Percentiles rank a stretch among this genome's conserved stretches.
phyloP scores from a whole-genome alignment of 2,329 filamentous ascomycete genomes.

The Cytospora chrysosperma region DNA sequence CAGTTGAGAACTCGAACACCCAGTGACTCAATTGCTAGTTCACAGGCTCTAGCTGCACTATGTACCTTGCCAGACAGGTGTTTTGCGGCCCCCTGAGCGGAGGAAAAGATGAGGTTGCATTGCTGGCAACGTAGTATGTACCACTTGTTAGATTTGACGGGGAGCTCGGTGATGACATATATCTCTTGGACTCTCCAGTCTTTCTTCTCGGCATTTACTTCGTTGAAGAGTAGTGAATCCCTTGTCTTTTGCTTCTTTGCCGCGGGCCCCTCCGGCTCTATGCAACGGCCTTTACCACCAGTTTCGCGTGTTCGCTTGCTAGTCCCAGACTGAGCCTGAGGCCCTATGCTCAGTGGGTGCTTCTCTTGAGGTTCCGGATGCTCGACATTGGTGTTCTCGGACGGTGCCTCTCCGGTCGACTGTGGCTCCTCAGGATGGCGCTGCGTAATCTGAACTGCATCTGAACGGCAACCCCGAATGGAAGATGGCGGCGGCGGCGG shows the following conservation, averaged over 20 bases:
- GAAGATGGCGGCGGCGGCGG: background rate
- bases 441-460: background rate
- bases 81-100: background rate
- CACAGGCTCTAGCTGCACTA: background rate
- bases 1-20: background rate
- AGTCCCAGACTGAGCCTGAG: background rate
- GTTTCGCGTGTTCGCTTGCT: background rate
- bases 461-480: background rate
- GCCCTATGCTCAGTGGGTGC: background rate
- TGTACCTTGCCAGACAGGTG: background rate
- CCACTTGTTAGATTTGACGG: background rate
- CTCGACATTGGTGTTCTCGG: background rate
- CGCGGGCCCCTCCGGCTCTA: background rate
- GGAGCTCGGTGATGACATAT: background rate
- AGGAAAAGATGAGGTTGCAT: too few species aligned
- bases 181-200: background rate
- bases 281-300: background rate
- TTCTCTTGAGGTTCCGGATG: background rate
- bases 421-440: background rate
- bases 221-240: background rate
- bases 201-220: background rate
- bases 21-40: background rate
- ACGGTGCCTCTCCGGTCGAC: background rate
- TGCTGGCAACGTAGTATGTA: background rate
- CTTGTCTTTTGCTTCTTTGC: background rate